Percentiles rank a stretch among this genome's conserved stretches.
phyloP scores from a whole-genome alignment of 148 eudicot species.

The Vaccinium vitisidaea region DNA sequence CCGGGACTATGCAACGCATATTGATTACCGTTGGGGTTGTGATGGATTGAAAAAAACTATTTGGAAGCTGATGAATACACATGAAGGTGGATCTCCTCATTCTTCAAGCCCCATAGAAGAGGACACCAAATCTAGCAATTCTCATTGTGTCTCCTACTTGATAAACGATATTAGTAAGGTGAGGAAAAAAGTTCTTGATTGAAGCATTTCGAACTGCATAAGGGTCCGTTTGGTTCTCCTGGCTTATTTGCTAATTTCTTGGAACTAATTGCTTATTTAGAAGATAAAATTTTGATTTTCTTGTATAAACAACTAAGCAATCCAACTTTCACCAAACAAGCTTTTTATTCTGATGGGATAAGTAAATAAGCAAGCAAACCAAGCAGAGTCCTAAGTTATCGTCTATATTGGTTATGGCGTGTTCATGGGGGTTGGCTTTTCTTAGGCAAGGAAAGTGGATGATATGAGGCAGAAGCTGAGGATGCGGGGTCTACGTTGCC shows the following conservation, averaged over 20 bases:
- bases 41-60: slow-evolving; percentile 62
- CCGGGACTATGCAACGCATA: slow-evolving; percentile 57
- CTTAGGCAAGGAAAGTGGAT: slow-evolving; percentile 68
- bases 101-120: slow-evolving; percentile 36
- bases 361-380: neutral
- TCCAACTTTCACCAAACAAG: neutral
- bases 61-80: slow-evolving; percentile 49
- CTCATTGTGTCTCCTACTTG: slow-evolving; percentile 61
- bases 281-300: neutral
- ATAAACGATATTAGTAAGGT: slow-evolving; percentile 63
- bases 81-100: slow-evolving; percentile 34
- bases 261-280: neutral
- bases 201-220: neutral
- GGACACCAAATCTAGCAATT: slow-evolving; percentile 51
- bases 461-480: slow-evolving; percentile 75
- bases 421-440: slow-evolving; percentile 9
- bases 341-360: neutral
- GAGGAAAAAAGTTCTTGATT: neutral
- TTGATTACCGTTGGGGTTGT: slow-evolving; percentile 76
- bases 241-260: neutral
- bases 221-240: neutral
- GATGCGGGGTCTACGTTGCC: slow-evolving; percentile 81
- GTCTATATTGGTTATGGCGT: neutral
- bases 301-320: neutral
- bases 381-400: no score